Base-by-base conservation (phyloP, 352 stramenopile genomes). In the Plasmopara muralis region DNA sequence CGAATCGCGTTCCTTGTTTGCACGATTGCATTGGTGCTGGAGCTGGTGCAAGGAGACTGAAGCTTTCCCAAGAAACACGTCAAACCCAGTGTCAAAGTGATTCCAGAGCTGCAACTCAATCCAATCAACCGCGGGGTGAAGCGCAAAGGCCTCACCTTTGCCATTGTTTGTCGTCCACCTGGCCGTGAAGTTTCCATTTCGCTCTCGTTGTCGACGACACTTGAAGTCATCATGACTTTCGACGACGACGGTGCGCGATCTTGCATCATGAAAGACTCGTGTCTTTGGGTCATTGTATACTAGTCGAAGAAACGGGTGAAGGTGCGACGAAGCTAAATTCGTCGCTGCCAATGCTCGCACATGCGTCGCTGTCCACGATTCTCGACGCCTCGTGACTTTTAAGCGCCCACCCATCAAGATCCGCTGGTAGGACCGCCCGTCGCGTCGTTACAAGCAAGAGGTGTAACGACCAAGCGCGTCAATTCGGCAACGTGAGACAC, bases 21-120 rank as follows among this genome's bases (percentile, higher is more conserved):
- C 38, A 30, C 38, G 33, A 33, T 13, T 43, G 29, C 37, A 47
- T 41, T 60, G 41, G 12, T 60, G 45, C 5, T 55, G 57, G 20
- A 76, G 60, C 13, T 70, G 55, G 5, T 66, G 58, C 25, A 84
- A 14, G 0, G 64, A 71, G 8, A 85, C 41, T 1, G 54, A 76
- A 9, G 62, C 30, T 46, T 65, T 62, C 0, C 71, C 75, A 0
- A 89, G 60, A 33, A 83, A 83, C 4, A 85, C 70, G 16, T 79
- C 67, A 41, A 85, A 68, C 12, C 72, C 74, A 9, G 57, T 76
- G 15, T 61, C 51, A 43, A 87, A 85, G 4, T 55, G 64, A 52
- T 87, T 87, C 78, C 78, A 89, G 13, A 85, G 44, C 50, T 89
- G 72, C 3, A 87, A 39, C 37, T 87, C 70, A 46, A 87, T 48